Conservation (phyloP, 179 eudicot species). For the Carnegiea gigantea region DNA sequence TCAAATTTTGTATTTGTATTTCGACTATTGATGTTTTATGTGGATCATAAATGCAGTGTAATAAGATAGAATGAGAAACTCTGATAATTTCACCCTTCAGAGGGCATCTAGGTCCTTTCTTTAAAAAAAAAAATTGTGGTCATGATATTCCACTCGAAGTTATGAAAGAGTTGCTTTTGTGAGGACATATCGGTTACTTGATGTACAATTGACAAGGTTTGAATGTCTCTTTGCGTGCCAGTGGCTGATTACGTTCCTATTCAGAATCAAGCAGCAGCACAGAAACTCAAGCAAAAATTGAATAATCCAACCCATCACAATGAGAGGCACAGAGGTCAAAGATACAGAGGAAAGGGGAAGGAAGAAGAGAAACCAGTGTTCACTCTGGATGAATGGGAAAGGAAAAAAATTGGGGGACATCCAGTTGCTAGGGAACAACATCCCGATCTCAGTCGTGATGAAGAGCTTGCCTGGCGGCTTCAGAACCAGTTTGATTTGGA, state of each 20-base stretch:
- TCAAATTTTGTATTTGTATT: neutral
- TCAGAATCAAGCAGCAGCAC: conserved; percentile 93
- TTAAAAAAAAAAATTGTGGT: neutral
- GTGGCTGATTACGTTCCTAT: conserved; percentile 68
- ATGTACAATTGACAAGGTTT: neutral
- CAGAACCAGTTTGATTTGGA: conserved; percentile 80
- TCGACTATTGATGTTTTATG: neutral
- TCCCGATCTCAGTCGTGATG: conserved; percentile 53
- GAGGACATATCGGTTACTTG: neutral
- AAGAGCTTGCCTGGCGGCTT: conserved; percentile 80
- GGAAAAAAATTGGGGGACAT: conserved; percentile 51
- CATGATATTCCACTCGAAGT: neutral
- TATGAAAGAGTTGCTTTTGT: neutral
- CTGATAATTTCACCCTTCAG: neutral
- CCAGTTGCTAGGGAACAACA: conserved; percentile 32
- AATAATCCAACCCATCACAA: conserved; percentile 41
- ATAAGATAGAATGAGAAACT: neutral
- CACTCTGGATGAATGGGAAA: conserved; percentile 90
- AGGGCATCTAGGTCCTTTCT: neutral
- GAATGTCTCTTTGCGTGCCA: conserved; percentile 27
- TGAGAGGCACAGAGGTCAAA: conserved; percentile 50
- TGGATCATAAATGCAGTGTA: neutral
- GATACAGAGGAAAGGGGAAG: conserved; percentile 52
- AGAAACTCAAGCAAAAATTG: conserved; percentile 83
- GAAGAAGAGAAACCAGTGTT: conserved; percentile 59